phyloP scores from a whole-genome alignment of 2,329 filamentous ascomycete species.

The Monosporascus sp. region DNA sequence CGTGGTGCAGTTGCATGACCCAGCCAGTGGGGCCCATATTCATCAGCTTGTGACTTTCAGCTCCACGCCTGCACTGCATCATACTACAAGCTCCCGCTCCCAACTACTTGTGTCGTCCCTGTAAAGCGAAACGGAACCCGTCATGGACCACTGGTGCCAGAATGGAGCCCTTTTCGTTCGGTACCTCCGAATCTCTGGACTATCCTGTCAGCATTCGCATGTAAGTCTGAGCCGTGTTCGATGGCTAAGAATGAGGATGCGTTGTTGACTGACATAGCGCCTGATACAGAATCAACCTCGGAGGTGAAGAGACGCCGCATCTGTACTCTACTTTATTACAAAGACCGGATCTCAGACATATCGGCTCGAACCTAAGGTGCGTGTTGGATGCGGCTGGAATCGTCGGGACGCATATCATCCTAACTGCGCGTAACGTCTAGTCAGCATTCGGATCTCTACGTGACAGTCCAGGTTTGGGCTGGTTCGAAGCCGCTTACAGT shows the following conservation, averaged over 20 bases:
- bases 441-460: slow-evolving; percentile 80
- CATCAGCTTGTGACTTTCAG: not conserved
- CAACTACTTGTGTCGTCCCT: not conserved
- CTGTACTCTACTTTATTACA: slow-evolving; percentile 74
- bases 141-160: slow-evolving; percentile 7
- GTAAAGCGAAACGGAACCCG: slow-evolving; percentile 4
- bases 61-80: not conserved
- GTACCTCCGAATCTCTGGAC: slow-evolving; percentile 77
- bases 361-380: slow-evolving; percentile 78
- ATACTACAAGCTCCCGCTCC: not conserved
- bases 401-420: not conserved
- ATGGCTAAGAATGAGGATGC: slow-evolving; percentile 3
- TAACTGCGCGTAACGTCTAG: slow-evolving; percentile 38
- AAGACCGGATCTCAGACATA: slow-evolving; percentile 74
- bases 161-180: slow-evolving; percentile 97
- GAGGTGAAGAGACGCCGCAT: slow-evolving; percentile 71
- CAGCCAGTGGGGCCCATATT: too few species aligned
- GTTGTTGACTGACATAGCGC: slow-evolving; percentile 10
- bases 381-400: slow-evolving; percentile 1
- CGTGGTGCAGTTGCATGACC: too few species aligned
- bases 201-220: slow-evolving; percentile 65
- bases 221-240: slow-evolving; percentile 32
- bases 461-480: slow-evolving; percentile 90
- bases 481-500: slow-evolving; percentile 93
- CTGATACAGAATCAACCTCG: slow-evolving; percentile 43